Evolutionary conservation across 1,284 basidiomycete genomes (phyloP), one percentile per base, ranked within the genome.

Genomic region (Amylostereum areolatum): DNA sequence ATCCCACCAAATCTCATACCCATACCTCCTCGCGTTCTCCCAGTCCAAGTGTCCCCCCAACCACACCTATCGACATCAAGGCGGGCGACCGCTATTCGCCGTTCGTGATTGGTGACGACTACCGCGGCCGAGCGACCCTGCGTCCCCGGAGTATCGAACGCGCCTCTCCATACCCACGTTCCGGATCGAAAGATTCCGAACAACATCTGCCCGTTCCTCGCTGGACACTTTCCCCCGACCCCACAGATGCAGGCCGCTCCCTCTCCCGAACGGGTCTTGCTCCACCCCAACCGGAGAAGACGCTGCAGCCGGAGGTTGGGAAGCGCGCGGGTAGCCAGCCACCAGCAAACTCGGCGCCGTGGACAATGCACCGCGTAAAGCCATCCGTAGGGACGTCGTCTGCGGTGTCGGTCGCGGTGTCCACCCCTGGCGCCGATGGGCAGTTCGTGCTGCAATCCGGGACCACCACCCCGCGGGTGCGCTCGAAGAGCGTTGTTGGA

Each of bases 31-130:
- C 65, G 12, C 69, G 67, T 9, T 71, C 74, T 6, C 60, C 67
- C 3, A 72, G 73, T 55, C 70, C 70, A 0, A 71, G 71, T 50
- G 52, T 66, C 6, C 59, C 65, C 1, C 71, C 71, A 3, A 56
- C 59, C 3, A 75, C 73, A 0, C 74, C 74, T 1, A 34, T 45
- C 2, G 50, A 45, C 18, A 43, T 25, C 7, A 43, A 46, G 33
- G 36, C 28, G 28, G 46, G 48, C 12, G 39, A 45, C 8, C 48
- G 37, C 2, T 39, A 33, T 28, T n/a, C 43, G 2, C 29, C 30
- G 2, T 30, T 27, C 30, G 11, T 24, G n/a, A 34, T 31, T 8
- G 31, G 47, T 25, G 39, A 48, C 31, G 18, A 33, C 3, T 35
- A 25, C 24, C 32, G 47, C 33, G 43, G 39, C 24, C 51, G 30